These are phyloP conservation scores for Biancaea sappan DNA, from an alignment of 306 rosid species.

Conservation along the genomic window DNA sequence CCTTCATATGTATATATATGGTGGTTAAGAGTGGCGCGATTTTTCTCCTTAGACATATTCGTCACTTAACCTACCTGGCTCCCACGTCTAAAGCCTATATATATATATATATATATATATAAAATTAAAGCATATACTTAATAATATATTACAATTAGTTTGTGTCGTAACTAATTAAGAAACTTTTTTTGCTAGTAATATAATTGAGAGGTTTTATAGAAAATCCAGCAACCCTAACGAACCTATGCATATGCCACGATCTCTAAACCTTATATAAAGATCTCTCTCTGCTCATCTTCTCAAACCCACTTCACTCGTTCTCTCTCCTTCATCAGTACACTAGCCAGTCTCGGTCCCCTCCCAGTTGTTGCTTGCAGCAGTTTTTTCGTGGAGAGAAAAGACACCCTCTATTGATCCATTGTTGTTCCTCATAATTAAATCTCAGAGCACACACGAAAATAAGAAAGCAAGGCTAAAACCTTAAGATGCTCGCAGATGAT, in stretches of 20 bases:
- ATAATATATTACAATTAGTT: too few species aligned
- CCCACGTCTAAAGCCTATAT: too few species aligned
- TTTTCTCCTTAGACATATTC: not conserved
- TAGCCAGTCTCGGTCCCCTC: constrained; percentile 41
- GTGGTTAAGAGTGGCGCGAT: not conserved
- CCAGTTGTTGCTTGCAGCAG: constrained; percentile 35
- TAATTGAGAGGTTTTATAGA: too few species aligned
- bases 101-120: too few species aligned
- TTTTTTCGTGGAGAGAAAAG: constrained; percentile 25
- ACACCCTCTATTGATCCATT: constrained; percentile 15
- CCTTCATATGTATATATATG: not conserved
- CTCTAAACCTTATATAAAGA: constrained; percentile 41
- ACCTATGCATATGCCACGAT: constrained; percentile 9
- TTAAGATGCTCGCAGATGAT: constrained; percentile 40
- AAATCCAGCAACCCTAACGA: not conserved
- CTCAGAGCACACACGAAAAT: constrained; percentile 26
- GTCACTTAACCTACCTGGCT: not conserved
- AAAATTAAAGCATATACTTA: too few species aligned
- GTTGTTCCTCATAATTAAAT: constrained; percentile 22
- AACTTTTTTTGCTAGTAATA: too few species aligned
- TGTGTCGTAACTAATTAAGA: too few species aligned
- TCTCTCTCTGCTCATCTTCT: constrained; percentile 10
- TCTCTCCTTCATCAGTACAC: constrained; percentile 14
- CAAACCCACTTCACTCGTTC: constrained; percentile 21
- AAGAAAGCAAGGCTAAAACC: too few species aligned